Evolutionary conservation across 371 early-diverging fungal species (phyloP).

Genomic region (Sporodiniella umbellata): DNA sequence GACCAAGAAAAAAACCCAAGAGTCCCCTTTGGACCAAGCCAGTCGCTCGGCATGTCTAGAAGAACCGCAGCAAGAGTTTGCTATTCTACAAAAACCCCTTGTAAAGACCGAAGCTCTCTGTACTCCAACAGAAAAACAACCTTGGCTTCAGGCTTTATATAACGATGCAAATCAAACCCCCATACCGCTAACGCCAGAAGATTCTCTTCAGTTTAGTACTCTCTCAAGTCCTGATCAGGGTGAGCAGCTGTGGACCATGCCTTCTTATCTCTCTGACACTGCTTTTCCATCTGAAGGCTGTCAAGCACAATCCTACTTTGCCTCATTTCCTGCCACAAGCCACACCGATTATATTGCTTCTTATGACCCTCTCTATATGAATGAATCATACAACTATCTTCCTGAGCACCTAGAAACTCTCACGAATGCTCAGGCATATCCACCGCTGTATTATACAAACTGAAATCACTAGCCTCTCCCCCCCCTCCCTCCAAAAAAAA

Average conservation of each 20-base stretch:
- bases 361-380: background rate
- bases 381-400: background rate
- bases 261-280: background rate
- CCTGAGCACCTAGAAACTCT: background rate
- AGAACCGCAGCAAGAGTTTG: background rate
- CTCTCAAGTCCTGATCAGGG: background rate
- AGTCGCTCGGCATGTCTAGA: background rate
- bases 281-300: background rate
- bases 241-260: background rate
- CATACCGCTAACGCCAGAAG: background rate
- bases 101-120: background rate
- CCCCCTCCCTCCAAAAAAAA: background rate
- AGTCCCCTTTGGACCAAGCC: background rate
- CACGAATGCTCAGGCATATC: background rate
- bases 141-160: background rate
- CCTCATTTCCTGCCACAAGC: background rate
- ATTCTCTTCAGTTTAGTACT: background rate
- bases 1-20: background rate
- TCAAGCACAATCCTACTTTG: background rate
- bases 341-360: background rate
- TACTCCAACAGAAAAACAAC: background rate
- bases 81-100: background rate
- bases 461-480: background rate
- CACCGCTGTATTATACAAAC: background rate
- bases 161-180: background rate